Percentiles rank a stretch among this genome's conserved stretches.
phyloP scores from a whole-genome alignment of 768 basidiomycete genomes.

The Leucocoprinus leucothites region DNA sequence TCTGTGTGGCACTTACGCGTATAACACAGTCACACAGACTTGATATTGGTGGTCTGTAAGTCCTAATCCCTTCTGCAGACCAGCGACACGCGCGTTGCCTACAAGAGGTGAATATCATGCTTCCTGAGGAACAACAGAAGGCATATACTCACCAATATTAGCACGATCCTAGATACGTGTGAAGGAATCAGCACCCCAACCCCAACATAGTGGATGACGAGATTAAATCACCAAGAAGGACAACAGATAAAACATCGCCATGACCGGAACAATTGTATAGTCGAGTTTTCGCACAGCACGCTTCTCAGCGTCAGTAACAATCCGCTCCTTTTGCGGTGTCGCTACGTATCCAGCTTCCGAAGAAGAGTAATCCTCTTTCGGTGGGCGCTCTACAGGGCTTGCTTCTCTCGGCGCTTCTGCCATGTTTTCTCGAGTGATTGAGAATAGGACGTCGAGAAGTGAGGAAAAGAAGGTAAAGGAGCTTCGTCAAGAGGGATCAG shows the following conservation, averaged over 20 bases:
- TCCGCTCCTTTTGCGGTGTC: neutral
- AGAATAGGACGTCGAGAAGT: neutral
- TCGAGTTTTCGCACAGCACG: constrained; percentile 28
- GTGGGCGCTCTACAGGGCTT: neutral
- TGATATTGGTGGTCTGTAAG: constrained; percentile 38
- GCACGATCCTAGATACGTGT: constrained; percentile 26
- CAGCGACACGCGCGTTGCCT: constrained; percentile 48
- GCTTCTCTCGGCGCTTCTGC: neutral
- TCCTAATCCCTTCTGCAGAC: constrained; percentile 40
- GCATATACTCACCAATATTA: constrained; percentile 27
- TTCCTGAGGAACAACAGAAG: neutral
- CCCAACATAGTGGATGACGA: neutral
- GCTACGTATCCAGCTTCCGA: neutral
- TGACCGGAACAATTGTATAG: constrained; percentile 28
- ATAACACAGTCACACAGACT: constrained; percentile 29
- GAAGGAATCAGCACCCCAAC: neutral
- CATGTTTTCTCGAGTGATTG: neutral
- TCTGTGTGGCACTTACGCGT: constrained; percentile 21
- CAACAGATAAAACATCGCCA: constrained; percentile 36
- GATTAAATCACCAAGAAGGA: constrained; percentile 29
- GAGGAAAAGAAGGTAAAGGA: neutral
- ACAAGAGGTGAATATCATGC: neutral
- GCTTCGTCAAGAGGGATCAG: neutral
- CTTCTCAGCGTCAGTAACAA: constrained; percentile 16
- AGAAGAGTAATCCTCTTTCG: neutral